These are phyloP conservation scores for Pouteria campechiana DNA, from an alignment of 179 eudicot genomes.

Conservation along the genomic window DNA sequence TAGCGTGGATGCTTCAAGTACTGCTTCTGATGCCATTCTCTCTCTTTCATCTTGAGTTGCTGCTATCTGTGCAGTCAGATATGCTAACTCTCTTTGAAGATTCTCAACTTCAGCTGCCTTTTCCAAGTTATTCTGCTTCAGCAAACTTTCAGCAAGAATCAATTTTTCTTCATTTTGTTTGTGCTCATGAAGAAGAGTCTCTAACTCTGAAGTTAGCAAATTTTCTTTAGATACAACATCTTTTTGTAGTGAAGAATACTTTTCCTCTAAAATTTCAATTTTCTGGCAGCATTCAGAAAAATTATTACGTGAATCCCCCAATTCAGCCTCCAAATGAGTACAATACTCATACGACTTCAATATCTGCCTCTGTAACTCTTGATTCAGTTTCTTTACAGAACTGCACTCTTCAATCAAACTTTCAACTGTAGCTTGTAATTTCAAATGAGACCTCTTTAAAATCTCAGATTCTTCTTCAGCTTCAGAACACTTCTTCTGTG, in stretches of 20 bases:
- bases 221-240: slow-evolving; percentile 50
- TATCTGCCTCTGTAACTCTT: slow-evolving; percentile 46
- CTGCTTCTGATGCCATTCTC: slow-evolving; percentile 28
- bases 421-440: slow-evolving; percentile 39
- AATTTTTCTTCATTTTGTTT: slow-evolving; percentile 39
- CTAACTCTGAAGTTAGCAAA: slow-evolving; percentile 45
- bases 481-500: slow-evolving; percentile 31
- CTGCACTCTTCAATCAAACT: slow-evolving; percentile 42
- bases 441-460: slow-evolving; percentile 44
- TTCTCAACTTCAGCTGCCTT: slow-evolving; percentile 55
- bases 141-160: slow-evolving; percentile 30
- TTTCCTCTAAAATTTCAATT: slow-evolving; percentile 49
- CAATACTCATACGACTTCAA: slow-evolving; percentile 32
- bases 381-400: slow-evolving; percentile 44
- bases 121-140: slow-evolving; percentile 33
- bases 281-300: slow-evolving; percentile 32
- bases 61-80: slow-evolving; percentile 46
- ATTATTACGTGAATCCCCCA: slow-evolving; percentile 30
- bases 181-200: slow-evolving; percentile 45
- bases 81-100: slow-evolving; percentile 52
- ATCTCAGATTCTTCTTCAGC: slow-evolving; percentile 59
- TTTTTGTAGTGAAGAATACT: slow-evolving; percentile 35
- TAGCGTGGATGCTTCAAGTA: slow-evolving; percentile 33
- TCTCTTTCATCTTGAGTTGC: slow-evolving; percentile 24
- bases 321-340: slow-evolving; percentile 35